Base-by-base conservation (phyloP, 352 stramenopile genomes). In the Globisporangium takayamanum region DNA sequence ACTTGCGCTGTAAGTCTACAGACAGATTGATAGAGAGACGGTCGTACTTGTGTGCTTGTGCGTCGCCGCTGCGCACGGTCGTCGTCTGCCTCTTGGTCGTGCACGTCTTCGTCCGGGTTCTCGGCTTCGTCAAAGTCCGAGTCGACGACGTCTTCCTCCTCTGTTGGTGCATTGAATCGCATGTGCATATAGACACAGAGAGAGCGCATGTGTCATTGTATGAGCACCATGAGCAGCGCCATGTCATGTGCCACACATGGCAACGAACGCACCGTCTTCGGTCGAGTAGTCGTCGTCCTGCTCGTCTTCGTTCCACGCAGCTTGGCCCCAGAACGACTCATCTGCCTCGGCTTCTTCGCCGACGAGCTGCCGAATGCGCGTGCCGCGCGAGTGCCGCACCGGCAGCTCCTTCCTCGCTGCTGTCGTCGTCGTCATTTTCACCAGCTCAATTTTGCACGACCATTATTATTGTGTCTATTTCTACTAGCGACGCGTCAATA, bases 121-220 rank as follows among this genome's bases (percentile, higher is more conserved):
- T 96, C 87, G 50, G 90, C 77, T 5, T 87, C 72, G 54, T 95
- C 86, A 66, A 96, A 96, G 62, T 96, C 88, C 54, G 80, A 87
- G 63, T 96, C 88, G 15, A 94, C 85, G 25, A 92, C 63, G 53
- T 96, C 88, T 44, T 92, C 86, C 60, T 96, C 85, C 78, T 95
- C 88, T 92, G 54, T 55, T 26, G 28, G 2, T 33, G 28, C 28
- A 33, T 3, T 33, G 3, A 5, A 5, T 50, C 10, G 8, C 44
- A 18, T n/a, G 10, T 18, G 16, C n/a, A 51, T 30, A 50, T 39
- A 54, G 8, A 41, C n/a, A 37, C 18, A 55, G 14, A 5, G 10
- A 36, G 8, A 7, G 11, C 8, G 2, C 25, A 3, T 10, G 33
- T 36, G 20, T 37, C 44, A 47, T 37, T 30, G n/a, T 26, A 60